These are phyloP conservation scores for Fusarium tjaetaba DNA, from an alignment of 2,329 filamentous ascomycete genomes.

Conservation along the genomic window DNA sequence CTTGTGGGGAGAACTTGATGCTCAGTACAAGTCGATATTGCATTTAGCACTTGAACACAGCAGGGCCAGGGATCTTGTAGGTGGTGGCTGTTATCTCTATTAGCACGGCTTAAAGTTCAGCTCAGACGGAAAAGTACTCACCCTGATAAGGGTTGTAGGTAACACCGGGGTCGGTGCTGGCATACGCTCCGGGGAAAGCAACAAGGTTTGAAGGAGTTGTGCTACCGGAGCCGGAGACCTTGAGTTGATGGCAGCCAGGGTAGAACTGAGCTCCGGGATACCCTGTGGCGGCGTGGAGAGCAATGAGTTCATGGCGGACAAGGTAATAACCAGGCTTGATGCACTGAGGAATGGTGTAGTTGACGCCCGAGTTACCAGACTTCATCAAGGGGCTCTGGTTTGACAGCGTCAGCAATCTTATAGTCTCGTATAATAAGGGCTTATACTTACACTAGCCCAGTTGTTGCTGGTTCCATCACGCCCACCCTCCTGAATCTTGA, in stretches of 20 bases:
- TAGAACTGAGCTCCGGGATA: conserved; percentile 68
- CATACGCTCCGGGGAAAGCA: conserved; percentile 64
- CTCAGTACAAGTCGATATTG: background rate
- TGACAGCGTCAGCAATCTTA: background rate
- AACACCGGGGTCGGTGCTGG: conserved; percentile 59
- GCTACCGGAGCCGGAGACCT: conserved; percentile 61
- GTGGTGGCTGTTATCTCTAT: conserved; percentile 42
- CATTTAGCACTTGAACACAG: conserved; percentile 57
- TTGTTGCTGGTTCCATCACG: conserved; percentile 60
- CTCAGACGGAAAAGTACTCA: conserved; percentile 31
- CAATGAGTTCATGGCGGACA: conserved; percentile 67
- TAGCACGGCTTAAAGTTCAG: background rate
- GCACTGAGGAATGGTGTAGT: conserved; percentile 65
- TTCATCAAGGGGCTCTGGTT: conserved; percentile 56
- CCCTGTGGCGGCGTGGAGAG: conserved; percentile 58
- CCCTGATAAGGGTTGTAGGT: conserved; percentile 63
- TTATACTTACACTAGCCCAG: conserved; percentile 54
- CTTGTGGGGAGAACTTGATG: conserved; percentile 4
- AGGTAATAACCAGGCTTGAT: conserved; percentile 65
- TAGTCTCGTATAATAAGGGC: background rate
- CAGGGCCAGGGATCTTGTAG: conserved; percentile 60
- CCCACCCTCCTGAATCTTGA: conserved; percentile 63
- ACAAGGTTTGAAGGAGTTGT: conserved; percentile 56
- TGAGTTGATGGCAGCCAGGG: conserved; percentile 66
- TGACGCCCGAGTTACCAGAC: conserved; percentile 53